phyloP scores from a whole-genome alignment of 2,329 filamentous ascomycete genomes.

The Xylariaceae sp. region DNA sequence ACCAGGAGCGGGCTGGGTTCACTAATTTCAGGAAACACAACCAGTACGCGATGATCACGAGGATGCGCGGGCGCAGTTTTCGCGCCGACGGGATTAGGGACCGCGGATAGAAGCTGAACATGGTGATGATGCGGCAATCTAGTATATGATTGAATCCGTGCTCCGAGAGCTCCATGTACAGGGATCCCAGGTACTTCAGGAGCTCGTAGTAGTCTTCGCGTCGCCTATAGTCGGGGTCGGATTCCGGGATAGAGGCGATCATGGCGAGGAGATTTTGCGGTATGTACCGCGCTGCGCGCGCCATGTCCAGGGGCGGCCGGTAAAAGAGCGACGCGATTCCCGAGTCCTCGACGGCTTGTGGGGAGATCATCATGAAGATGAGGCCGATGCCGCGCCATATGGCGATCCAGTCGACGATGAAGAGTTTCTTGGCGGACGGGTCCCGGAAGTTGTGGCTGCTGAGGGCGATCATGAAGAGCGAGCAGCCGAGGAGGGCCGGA shows the following conservation, averaged over 20 bases:
- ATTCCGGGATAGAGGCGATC: slow-evolving; percentile 40
- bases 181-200: slow-evolving; percentile 46
- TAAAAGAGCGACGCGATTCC: slow-evolving; percentile 46
- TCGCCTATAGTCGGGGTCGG: slow-evolving; percentile 39
- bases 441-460: slow-evolving; percentile 49
- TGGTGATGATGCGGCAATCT: slow-evolving; percentile 47
- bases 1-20: slow-evolving; percentile 40
- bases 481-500: slow-evolving; percentile 47
- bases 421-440: slow-evolving; percentile 40
- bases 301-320: slow-evolving; percentile 45
- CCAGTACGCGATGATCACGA: slow-evolving; percentile 50
- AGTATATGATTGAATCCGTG: slow-evolving; percentile 42
- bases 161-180: slow-evolving; percentile 44
- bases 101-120: slow-evolving; percentile 46
- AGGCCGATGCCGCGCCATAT: slow-evolving; percentile 51
- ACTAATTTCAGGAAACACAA: slow-evolving; percentile 45
- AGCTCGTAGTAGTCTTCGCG: slow-evolving; percentile 41
- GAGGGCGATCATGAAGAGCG: slow-evolving; percentile 47
- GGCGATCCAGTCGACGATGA: slow-evolving; percentile 51
- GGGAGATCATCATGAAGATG: slow-evolving; percentile 40
- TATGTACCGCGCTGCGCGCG: slow-evolving; percentile 37
- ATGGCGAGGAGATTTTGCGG: slow-evolving; percentile 47
- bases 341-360: slow-evolving; percentile 33
- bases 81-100: slow-evolving; percentile 42
- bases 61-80: slow-evolving; percentile 39